Base-by-base conservation (phyloP, 805 yeast species). In the Blastobotrys terrestris region DNA sequence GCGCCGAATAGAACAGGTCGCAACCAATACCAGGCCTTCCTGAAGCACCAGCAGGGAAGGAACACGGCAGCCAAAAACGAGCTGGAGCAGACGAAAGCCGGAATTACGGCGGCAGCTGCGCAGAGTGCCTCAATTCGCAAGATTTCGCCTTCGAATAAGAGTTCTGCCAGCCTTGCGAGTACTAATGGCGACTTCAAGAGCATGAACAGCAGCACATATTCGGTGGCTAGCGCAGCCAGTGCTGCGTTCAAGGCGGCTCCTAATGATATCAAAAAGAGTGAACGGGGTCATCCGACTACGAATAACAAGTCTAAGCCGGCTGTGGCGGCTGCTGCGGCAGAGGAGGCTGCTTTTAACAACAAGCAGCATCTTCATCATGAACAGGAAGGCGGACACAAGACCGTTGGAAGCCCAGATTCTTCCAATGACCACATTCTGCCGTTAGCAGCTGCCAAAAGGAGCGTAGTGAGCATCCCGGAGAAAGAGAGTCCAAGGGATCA, bases 51-150 rank as follows among this genome's bases (percentile, higher is more conserved):
- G 35, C 35, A 26, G 35, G 35, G 35, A 5, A 26, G 5, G 11
- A 5, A 26, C 35, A 11, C 5, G 5, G 35, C 35, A 6, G 35
- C 35, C 35, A 26, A 35, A 15, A 20, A 42, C 20, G 40, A 6
- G 14, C 16, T 44, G 6, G n/a, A 20, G 18, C 35, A 20, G 31
- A 19, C 48, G 21, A 18, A 20, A 18, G 20, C 39, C 14, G 31
- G 46, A 14, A 22, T 49, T 6, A 35, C 51, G 2, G 40, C 48
- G 21, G 55, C 55, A 7, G 55, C 55, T 11, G 55, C 55, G 6
- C 31, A 45, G 16, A 21, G 31, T 14, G 49, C 50, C 6, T 50
- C 50, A 11, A 3, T 39, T 22, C 26, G 35, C 11, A 26, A 26
- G 35, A 44, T 39, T 14, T 35, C 16, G 16, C 18, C 40, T 3